Conservation (phyloP, 2,329 filamentous ascomycete genomes). For the Pyrenochaeta sp. region DNA sequence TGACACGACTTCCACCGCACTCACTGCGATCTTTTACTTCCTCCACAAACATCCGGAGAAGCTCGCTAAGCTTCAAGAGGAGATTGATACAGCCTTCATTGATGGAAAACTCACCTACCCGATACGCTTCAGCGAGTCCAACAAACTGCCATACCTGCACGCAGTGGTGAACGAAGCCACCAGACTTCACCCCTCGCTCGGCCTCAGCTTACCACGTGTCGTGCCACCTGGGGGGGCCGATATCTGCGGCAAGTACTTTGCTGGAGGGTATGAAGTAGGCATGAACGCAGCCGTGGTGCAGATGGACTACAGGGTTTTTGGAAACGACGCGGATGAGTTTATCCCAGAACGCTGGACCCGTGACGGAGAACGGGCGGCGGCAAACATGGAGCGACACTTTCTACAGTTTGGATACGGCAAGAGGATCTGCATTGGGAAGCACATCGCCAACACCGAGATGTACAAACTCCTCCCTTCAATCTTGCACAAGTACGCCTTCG, state of each 20-base stretch:
- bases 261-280: conserved; percentile 53
- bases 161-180: conserved; percentile 56
- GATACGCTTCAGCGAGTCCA: conserved; percentile 30
- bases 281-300: conserved; percentile 57
- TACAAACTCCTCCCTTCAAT: too few species aligned
- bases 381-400: conserved; percentile 35
- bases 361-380: conserved; percentile 15
- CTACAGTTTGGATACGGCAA: conserved; percentile 51
- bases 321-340: conserved; percentile 50
- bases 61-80: conserved; percentile 24
- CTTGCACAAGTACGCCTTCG: too few species aligned
- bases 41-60: conserved; percentile 25
- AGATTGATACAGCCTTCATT: conserved; percentile 23
- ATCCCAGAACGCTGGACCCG: conserved; percentile 58
- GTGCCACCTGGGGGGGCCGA: conserved; percentile 40
- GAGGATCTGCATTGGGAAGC: conserved; percentile 44
- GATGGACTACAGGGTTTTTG: conserved; percentile 51
- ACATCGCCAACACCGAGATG: too few species aligned
- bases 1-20: conserved; percentile 59
- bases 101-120: conserved; percentile 21
- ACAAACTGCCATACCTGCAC: conserved; percentile 54
- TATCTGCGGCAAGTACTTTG: conserved; percentile 27
- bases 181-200: conserved; percentile 55
- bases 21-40: conserved; percentile 48
- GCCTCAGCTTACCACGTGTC: conserved; percentile 49